A percentile compares a stretch with the other conserved stretches of the same genome.
Conservation (phyloP, 2,329 filamentous ascomycete genomes). For the Epicoccum nigrum region DNA sequence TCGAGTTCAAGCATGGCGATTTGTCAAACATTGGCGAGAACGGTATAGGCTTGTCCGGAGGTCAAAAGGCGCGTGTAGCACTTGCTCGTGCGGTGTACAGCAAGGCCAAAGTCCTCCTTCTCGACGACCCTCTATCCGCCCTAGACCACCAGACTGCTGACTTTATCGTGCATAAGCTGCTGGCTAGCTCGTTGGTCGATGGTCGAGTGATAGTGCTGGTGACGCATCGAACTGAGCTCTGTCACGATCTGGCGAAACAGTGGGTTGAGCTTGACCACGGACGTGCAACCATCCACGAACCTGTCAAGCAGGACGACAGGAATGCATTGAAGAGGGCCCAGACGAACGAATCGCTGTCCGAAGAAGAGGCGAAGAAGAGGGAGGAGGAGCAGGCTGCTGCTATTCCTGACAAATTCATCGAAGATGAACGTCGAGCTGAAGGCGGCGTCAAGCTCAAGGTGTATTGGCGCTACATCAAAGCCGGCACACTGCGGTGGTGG, state of each 20-base stretch:
- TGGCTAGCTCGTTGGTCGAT: conserved; percentile 61
- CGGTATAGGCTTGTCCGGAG: conserved; percentile 65
- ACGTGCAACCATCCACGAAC: conserved; percentile 52
- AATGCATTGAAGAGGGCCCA: conserved; percentile 51
- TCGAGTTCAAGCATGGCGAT: conserved; percentile 68
- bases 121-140: conserved; percentile 66
- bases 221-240: conserved; percentile 73
- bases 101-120: conserved; percentile 58
- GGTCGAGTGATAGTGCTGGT: conserved; percentile 64
- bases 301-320: conserved; percentile 53
- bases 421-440: conserved; percentile 75
- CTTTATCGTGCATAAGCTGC: conserved; percentile 62
- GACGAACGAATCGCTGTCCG: conserved; percentile 45
- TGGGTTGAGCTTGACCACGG: conserved; percentile 73
- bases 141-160: conserved; percentile 70
- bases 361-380: conserved; percentile 45
- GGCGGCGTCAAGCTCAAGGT: conserved; percentile 77
- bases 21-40: conserved; percentile 67
- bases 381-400: conserved; percentile 55
- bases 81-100: conserved; percentile 68
- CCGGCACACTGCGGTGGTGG: conserved; percentile 80
- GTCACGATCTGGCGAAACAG: conserved; percentile 73
- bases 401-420: conserved; percentile 75
- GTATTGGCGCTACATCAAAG: conserved; percentile 85
- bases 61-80: conserved; percentile 65